These are phyloP conservation scores for Rhizoctonia solani DNA, from an alignment of 1,284 basidiomycete species.

Conservation along the genomic window DNA sequence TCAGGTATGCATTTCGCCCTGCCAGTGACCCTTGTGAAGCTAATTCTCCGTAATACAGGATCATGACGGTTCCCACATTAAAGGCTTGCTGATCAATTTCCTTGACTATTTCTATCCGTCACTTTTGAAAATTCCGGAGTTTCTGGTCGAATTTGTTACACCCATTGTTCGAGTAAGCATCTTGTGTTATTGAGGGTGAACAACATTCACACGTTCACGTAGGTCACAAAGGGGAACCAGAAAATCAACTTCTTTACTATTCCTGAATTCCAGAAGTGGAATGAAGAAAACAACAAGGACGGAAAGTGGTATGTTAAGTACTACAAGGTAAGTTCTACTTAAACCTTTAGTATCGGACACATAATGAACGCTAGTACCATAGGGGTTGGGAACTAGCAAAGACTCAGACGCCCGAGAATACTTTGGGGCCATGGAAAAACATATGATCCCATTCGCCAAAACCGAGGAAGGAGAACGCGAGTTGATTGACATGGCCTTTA, in stretches of 20 bases:
- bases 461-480: conserved; percentile 83
- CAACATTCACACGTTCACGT: not conserved
- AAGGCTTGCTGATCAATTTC: conserved; percentile 98
- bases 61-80: conserved; percentile 99
- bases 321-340: conserved; percentile 74
- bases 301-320: conserved; percentile 93
- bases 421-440: conserved; percentile 90
- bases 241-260: conserved; percentile 94
- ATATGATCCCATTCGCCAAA: conserved; percentile 90
- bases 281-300: conserved; percentile 76
- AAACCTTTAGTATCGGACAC: conserved; percentile 14
- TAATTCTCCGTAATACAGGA: conserved; percentile 63
- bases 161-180: conserved; percentile 89
- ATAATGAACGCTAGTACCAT: not conserved
- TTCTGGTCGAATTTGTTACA: conserved; percentile 98
- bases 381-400: conserved; percentile 96
- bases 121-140: conserved; percentile 86
- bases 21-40: conserved; percentile 31
- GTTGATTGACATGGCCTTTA: conserved; percentile 97
- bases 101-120: conserved; percentile 98
- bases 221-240: conserved; percentile 81
- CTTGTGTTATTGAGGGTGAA: not conserved
- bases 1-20: conserved; percentile 65
- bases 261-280: conserved; percentile 95
- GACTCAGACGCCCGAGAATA: conserved; percentile 91